Evolutionary conservation across 75 land plant genomes (phyloP).

Genomic region (Selaginella tamariscina): DNA sequence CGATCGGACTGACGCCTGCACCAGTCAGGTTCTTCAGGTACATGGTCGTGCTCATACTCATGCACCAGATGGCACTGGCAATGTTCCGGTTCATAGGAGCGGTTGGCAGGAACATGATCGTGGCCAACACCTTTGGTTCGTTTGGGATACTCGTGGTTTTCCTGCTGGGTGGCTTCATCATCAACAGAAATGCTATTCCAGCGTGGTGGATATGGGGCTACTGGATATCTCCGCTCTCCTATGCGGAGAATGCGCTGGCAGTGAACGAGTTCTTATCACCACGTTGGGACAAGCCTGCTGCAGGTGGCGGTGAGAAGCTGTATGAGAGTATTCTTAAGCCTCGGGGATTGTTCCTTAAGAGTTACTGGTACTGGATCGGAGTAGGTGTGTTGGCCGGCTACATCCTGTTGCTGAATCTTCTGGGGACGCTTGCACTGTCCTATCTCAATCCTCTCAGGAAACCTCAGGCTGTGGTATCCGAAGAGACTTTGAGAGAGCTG

Average conservation of each 20-base stretch:
- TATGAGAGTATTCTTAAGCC: no score
- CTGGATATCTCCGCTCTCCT: conserved; percentile 58
- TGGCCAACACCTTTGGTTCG: conserved; percentile 15
- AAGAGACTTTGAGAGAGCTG: no score
- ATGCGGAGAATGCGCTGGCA: conserved; percentile 40
- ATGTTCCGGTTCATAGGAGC: conserved; percentile 14
- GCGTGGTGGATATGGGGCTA: conserved; percentile 71
- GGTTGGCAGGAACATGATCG: conserved; percentile 9
- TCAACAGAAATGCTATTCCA: conserved; percentile 23
- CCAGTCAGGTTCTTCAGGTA: conserved; percentile 42
- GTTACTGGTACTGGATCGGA: no score
- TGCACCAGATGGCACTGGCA: conserved; percentile 15
- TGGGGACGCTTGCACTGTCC: no score
- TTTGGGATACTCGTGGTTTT: not conserved
- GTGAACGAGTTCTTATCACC: conserved; percentile 50
- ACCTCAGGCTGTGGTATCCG: no score
- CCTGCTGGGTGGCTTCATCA: conserved; percentile 13
- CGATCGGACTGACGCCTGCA: conserved; percentile 54
- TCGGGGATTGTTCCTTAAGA: no score
- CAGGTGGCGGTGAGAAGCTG: no score
- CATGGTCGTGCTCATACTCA: conserved; percentile 6
- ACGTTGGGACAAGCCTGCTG: conserved; percentile 42
- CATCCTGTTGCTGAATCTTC: no score
- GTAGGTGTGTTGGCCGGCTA: no score
- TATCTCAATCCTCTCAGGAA: no score